Evolutionary conservation across 2,329 filamentous ascomycete species (phyloP), one percentile per base, ranked within the genome.

Genomic region (Tolypocladium guangdongense): DNA sequence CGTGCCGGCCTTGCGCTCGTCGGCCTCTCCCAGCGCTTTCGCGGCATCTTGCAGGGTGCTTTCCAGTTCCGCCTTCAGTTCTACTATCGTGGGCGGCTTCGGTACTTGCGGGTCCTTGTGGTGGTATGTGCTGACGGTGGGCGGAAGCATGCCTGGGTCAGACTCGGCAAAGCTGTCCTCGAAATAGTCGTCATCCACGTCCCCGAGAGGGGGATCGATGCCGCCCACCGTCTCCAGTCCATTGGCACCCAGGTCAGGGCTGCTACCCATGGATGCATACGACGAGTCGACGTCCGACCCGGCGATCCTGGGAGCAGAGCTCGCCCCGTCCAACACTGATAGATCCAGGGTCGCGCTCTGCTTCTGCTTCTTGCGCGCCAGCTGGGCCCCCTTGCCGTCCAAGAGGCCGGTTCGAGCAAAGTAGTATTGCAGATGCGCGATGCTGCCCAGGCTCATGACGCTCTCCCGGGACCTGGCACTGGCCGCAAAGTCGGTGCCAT

Each of bases 361-460:
- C 57, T 76, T 76, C 59, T 83, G 78, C 64, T 80, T 84, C 66
- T 86, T 87, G 63, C 87, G 87, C 24, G 88, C 86, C 55, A 95
- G 74, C 67, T 95, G 87, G 52, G 83, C 93, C 37, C 91, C 92
- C 67, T 96, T 96, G 54, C 92, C 90, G 65, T 99, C 93, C 50
- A 99, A 74, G 58, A 99, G 73, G 7, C 93, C 93, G 0, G 93
- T 99, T 55, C 93, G 80, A 37, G 93, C 92, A 73, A 99, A 99
- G 72, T 97, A 99, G 72, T 97, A 96, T 70, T 99, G 93, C 64
- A 99, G 76, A 73, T 99, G 93, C 53, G 91, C 90, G 63, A 99
- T 99, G 70, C 91, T 96, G 52, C 93, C 93, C 57, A 99, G 73
- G 65, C 90, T 96, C 82, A 97, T 86, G 59, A 99, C 93, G 66